These are phyloP conservation scores for Beauveria bassiana DNA, from an alignment of 2,329 filamentous ascomycete species.

Conservation along the genomic window DNA sequence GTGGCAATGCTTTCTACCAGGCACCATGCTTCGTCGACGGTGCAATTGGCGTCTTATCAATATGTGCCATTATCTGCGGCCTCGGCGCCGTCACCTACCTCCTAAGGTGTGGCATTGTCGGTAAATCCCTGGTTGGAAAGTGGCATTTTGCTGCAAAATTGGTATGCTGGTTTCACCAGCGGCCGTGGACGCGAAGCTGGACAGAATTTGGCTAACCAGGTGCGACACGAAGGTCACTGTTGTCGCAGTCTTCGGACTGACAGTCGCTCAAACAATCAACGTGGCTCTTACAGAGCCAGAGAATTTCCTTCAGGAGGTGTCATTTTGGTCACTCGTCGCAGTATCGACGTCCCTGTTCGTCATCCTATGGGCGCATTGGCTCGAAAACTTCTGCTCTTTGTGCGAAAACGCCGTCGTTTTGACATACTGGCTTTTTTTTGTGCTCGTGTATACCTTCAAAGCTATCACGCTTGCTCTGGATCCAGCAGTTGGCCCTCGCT, in stretches of 20 bases:
- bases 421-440: slow-evolving; percentile 76
- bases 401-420: slow-evolving; percentile 78
- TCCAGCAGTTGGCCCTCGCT: slow-evolving; percentile 50
- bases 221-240: slow-evolving; percentile 39
- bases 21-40: slow-evolving; percentile 88
- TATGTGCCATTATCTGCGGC: slow-evolving; percentile 68
- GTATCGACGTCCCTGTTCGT: slow-evolving; percentile 61
- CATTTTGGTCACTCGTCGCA: slow-evolving; percentile 66
- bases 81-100: slow-evolving; percentile 70
- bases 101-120: slow-evolving; percentile 52
- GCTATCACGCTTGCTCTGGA: slow-evolving; percentile 70
- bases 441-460: slow-evolving; percentile 66
- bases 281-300: slow-evolving; percentile 36
- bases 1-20: slow-evolving; percentile 72
- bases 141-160: slow-evolving; percentile 84
- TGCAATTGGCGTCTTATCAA: slow-evolving; percentile 66
- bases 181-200: slow-evolving; percentile 9
- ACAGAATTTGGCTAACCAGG: slow-evolving; percentile 8
- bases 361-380: slow-evolving; percentile 67
- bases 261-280: slow-evolving; percentile 60
- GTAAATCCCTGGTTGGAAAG: slow-evolving; percentile 63
- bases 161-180: slow-evolving; percentile 35
- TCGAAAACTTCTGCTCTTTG: slow-evolving; percentile 68
- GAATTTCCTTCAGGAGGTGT: slow-evolving; percentile 66
- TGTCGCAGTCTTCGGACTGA: slow-evolving; percentile 57